Conservation (phyloP, 495 filamentous ascomycete genomes). For the Podospora tetraspora region DNA sequence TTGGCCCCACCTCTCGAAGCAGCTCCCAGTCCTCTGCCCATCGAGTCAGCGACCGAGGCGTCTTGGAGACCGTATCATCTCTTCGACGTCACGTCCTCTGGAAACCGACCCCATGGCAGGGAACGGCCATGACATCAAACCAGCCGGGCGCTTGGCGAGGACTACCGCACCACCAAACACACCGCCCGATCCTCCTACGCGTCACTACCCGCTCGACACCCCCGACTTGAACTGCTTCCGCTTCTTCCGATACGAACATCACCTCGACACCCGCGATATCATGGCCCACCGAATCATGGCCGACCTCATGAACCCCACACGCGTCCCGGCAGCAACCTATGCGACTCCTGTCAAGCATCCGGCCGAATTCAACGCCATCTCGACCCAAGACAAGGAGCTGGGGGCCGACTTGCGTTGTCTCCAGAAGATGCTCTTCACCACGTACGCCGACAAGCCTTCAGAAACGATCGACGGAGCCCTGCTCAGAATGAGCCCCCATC, state of each 20-base stretch:
- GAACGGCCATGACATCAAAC: not conserved
- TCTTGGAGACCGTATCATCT: not conserved
- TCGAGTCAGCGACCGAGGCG: not conserved
- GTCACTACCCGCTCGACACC: conserved; percentile 36
- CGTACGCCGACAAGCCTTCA: not conserved
- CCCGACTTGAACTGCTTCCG: conserved; percentile 20
- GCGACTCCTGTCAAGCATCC: not conserved
- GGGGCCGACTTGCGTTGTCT: conserved; percentile 27
- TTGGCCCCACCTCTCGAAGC: not conserved
- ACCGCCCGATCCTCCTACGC: not conserved
- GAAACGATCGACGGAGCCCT: not conserved
- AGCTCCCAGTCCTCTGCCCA: not conserved
- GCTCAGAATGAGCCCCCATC: not conserved
- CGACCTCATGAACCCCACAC: conserved; percentile 27
- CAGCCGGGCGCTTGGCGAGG: not conserved
- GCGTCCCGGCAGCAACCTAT: conserved; percentile 17
- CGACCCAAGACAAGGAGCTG: conserved; percentile 17
- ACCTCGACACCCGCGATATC: conserved; percentile 30
- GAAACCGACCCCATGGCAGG: not conserved
- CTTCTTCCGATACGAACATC: conserved; percentile 33
- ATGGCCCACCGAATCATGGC: conserved; percentile 35
- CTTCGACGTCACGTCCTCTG: not conserved
- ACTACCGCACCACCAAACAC: not conserved
- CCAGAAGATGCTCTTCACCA: conserved; percentile 23
- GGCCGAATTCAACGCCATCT: conserved; percentile 6